Evolutionary conservation across 2,329 filamentous ascomycete species (phyloP), one percentile per base, ranked within the genome.

Genomic region (Mollisiaceae sp.): DNA sequence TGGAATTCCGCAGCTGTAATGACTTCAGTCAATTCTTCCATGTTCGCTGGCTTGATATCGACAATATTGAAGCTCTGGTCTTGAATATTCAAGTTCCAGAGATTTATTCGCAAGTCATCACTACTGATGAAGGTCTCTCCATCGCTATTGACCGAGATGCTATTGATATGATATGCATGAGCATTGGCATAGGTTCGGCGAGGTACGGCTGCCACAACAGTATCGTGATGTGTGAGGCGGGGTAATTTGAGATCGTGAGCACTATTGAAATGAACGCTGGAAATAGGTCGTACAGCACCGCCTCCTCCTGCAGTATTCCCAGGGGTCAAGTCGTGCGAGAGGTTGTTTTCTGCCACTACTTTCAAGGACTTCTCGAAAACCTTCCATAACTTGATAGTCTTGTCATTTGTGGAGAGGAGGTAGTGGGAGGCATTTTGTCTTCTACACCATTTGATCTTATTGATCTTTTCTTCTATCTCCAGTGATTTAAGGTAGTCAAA

Each of bases 1-100:
- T 99, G 95, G 76, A 99, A 99, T 77, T 99, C 95, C 62, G 95
- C 95, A 50, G 95, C 95, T 14, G 95, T 99, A 77, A 99, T 98
- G 73, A 99, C 95, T 79, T 99, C 95, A 0, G 95, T 99, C 70
- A 99, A 85, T 82, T 99, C 95, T 80, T 99, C 95, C 95, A 99
- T 99, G 79, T 99, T 99, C 47, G 95, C 95, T 9, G 95, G 95
- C 80, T 99, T 99, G 84, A 99, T 99, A 79, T 99, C 95, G 68
- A 99, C 95, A 77, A 99, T 99, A 81, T 99, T 99, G 86, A 99
- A 99, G 82, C 95, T 98, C 81, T 98, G 94, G 74, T 98, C 94
- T 79, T 99, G 95, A 70, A 99, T 99, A 80, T 98, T 98, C 73
- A 98, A 84, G 78, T 99, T 98, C 95, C 95, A 99, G 64, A 99